Conservation (phyloP, 2,329 filamentous ascomycete genomes). For the Alternaria sp. region DNA sequence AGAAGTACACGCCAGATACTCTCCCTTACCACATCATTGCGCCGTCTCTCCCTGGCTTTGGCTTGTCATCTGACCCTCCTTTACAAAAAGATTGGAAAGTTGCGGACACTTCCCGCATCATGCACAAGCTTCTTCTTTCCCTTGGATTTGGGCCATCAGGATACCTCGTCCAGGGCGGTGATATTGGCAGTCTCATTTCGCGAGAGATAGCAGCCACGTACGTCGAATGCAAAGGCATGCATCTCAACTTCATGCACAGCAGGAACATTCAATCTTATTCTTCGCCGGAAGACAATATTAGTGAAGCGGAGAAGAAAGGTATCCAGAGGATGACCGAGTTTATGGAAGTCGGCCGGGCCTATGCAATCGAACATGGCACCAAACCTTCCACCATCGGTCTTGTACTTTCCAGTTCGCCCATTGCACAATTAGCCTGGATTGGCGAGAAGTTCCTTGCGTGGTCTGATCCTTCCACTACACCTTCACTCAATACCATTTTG, state of each 20-base stretch:
- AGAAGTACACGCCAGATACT: constrained; percentile 59
- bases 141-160: constrained; percentile 61
- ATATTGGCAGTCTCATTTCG: constrained; percentile 60
- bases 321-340: constrained; percentile 54
- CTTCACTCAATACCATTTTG: constrained; percentile 56
- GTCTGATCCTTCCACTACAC: constrained; percentile 54
- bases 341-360: constrained; percentile 56
- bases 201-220: constrained; percentile 55
- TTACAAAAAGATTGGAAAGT: constrained; percentile 55
- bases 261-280: constrained; percentile 24
- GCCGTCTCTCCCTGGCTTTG: constrained; percentile 65
- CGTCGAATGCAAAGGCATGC: constrained; percentile 58
- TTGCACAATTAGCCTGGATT: constrained; percentile 67
- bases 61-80: constrained; percentile 60
- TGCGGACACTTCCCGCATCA: constrained; percentile 53
- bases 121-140: constrained; percentile 62
- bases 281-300: constrained; percentile 29
- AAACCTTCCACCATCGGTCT: constrained; percentile 66
- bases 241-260: constrained; percentile 44
- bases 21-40: constrained; percentile 67
- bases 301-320: constrained; percentile 50
- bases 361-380: constrained; percentile 63
- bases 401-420: constrained; percentile 61
- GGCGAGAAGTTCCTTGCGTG: constrained; percentile 67
- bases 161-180: constrained; percentile 67